Evolutionary conservation across 2,329 filamentous ascomycete genomes (phyloP).

Genomic region (Ceratocystis diversiconidia): DNA sequence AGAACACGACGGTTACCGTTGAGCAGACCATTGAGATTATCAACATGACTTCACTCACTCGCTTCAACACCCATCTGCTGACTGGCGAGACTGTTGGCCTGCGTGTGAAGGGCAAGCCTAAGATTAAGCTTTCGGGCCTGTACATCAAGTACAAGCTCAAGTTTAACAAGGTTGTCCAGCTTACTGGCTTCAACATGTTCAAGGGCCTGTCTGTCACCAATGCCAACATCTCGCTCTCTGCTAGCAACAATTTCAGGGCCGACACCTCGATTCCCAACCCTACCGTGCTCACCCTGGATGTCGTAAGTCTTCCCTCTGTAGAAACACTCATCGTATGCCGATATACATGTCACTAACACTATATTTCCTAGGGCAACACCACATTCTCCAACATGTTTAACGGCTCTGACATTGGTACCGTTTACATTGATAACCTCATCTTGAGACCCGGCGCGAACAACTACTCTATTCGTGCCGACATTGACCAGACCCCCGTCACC

Average conservation of each 20-base stretch:
- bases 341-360: conserved; percentile 1
- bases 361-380: conserved; percentile 40
- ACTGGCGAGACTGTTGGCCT: conserved; percentile 36
- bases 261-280: conserved; percentile 48
- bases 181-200: conserved; percentile 36
- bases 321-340: neutral
- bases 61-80: conserved; percentile 42
- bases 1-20: conserved; percentile 38
- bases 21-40: conserved; percentile 34
- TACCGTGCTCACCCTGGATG: conserved; percentile 48
- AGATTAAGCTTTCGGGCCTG: conserved; percentile 37
- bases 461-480: conserved; percentile 39
- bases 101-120: conserved; percentile 38
- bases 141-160: conserved; percentile 34
- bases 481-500: conserved; percentile 38
- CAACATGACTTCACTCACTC: conserved; percentile 35
- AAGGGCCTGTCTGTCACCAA: conserved; percentile 38
- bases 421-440: conserved; percentile 43
- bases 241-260: conserved; percentile 42
- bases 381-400: conserved; percentile 45
- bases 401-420: conserved; percentile 37
- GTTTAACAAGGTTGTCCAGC: conserved; percentile 41
- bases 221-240: conserved; percentile 32
- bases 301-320: conserved; percentile 32
- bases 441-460: conserved; percentile 46